Conservation (phyloP, 768 basidiomycete genomes). For the Suillus brevipes region DNA sequence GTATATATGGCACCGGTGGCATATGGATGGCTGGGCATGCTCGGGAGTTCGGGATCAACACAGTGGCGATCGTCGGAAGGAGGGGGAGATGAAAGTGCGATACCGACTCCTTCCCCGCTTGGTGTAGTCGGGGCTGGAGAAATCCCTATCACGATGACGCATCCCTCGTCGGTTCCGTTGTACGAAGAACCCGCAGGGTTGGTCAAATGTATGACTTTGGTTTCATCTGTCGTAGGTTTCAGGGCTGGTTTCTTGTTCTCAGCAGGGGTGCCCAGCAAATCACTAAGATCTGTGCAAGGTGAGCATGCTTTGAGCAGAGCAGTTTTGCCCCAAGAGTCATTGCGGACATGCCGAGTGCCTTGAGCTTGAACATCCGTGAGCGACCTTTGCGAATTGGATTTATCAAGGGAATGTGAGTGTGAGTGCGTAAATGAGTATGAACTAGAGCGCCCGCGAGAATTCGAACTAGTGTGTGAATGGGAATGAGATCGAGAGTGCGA, state of each 20-base stretch:
- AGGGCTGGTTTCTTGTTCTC: conserved; percentile 19
- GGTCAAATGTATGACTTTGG: conserved; percentile 17
- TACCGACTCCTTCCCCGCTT: conserved; percentile 36
- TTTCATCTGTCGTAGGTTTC: conserved; percentile 24
- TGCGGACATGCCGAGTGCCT: conserved; percentile 33
- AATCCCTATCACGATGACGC: conserved; percentile 14
- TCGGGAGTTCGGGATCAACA: conserved; percentile 17
- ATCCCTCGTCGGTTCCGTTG: conserved; percentile 1
- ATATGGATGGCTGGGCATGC: conserved; percentile 38
- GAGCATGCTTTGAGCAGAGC: conserved; percentile 38
- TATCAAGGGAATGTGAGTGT: conserved; percentile 40
- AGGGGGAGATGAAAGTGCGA: conserved; percentile 44
- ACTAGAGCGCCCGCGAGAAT: conserved; percentile 19
- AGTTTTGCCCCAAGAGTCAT: conserved; percentile 39
- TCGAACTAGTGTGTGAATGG: conserved; percentile 23
- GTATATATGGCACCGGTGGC: conserved; percentile 28
- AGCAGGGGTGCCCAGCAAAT: conserved; percentile 26
- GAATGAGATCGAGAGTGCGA: conserved; percentile 31
- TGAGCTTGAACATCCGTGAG: conserved; percentile 18
- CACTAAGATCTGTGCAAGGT: conserved; percentile 27
- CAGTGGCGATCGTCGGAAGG: conserved; percentile 20
- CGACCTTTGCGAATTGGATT: conserved; percentile 34
- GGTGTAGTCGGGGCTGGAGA: conserved; percentile 34
- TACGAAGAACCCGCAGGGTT: neutral
- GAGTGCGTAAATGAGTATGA: conserved; percentile 32